Percentiles rank a stretch among this genome's conserved stretches.
Evolutionary conservation across 805 yeast species (phyloP).

Genomic region (Cephaloascus albidus): DNA sequence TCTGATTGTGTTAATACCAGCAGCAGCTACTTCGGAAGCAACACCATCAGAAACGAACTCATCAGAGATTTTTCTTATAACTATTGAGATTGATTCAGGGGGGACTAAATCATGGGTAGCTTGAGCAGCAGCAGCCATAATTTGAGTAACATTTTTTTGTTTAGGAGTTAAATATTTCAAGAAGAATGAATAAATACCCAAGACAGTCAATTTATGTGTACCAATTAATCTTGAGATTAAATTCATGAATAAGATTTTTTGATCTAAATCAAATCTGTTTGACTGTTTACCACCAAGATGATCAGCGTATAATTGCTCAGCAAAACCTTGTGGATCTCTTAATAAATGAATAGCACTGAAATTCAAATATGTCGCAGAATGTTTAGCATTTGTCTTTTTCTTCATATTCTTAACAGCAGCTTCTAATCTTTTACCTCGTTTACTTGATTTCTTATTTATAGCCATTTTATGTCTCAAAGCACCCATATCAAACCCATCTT

Average conservation of each 20-base stretch:
- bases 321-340: slow-evolving; percentile 97
- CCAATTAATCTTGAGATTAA: slow-evolving; percentile 85
- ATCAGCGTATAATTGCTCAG: slow-evolving; percentile 67
- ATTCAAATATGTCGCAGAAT: slow-evolving; percentile 64
- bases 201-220: slow-evolving; percentile 83
- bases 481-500: slow-evolving; percentile 62
- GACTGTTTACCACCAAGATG: slow-evolving; percentile 65
- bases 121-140: slow-evolving; percentile 96
- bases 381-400: slow-evolving; percentile 46
- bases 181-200: slow-evolving; percentile 85
- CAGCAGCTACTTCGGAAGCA: slow-evolving; percentile 95
- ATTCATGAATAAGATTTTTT: slow-evolving; percentile 81
- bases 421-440: slow-evolving; percentile 74
- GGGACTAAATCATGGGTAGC: slow-evolving; percentile 96
- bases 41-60: slow-evolving; percentile 99
- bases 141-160: slow-evolving; percentile 88
- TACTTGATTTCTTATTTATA: slow-evolving; percentile 74
- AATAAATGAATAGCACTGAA: slow-evolving; percentile 91
- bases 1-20: slow-evolving; percentile 92
- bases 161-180: slow-evolving; percentile 89
- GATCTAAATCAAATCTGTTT: slow-evolving; percentile 74
- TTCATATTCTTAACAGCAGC: slow-evolving; percentile 60
- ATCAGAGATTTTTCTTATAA: slow-evolving; percentile 89
- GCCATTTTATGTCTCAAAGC: slow-evolving; percentile 73
- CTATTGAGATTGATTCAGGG: slow-evolving; percentile 76